A percentile compares a stretch with the other conserved stretches of the same genome.
phyloP scores from a whole-genome alignment of 257 asterid species.

The Ilex asprella region DNA sequence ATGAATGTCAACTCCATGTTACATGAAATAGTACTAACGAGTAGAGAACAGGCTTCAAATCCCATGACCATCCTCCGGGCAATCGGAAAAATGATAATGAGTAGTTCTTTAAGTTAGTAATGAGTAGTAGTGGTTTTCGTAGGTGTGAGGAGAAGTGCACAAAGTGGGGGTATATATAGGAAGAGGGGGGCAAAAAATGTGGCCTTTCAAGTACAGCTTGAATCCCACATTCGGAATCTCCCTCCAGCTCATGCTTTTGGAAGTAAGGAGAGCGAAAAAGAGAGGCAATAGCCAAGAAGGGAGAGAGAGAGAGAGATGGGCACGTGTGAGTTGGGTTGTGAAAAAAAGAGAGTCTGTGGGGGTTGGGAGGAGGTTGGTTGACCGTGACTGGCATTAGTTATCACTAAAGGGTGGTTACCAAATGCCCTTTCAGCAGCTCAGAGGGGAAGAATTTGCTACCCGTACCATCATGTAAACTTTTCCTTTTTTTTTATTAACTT shows the following conservation, averaged over 20 bases:
- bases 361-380: background rate
- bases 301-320: background rate
- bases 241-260: constrained; percentile 20
- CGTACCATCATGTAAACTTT: background rate
- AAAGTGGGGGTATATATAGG: constrained; percentile 15
- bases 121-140: background rate
- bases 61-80: too few relatives aligned
- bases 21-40: background rate
- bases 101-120: background rate
- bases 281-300: background rate
- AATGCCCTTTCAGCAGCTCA: constrained; percentile 1
- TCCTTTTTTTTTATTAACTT: background rate
- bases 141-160: constrained; percentile 3
- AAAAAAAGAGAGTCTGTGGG: constrained; percentile 6
- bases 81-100: background rate
- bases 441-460: constrained; percentile 12
- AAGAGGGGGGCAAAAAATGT: background rate
- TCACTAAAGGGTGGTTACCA: constrained; percentile 2
- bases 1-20: constrained; percentile 21
- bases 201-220: constrained; percentile 19
- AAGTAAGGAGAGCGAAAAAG: constrained; percentile 8
- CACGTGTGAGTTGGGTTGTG: constrained; percentile 14
- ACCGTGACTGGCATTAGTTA: too few relatives aligned
- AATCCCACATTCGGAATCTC: constrained; percentile 21
- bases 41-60: too few relatives aligned